phyloP scores from a whole-genome alignment of 2,329 filamentous ascomycete genomes.

The Rhytidhysteron rufulum region DNA sequence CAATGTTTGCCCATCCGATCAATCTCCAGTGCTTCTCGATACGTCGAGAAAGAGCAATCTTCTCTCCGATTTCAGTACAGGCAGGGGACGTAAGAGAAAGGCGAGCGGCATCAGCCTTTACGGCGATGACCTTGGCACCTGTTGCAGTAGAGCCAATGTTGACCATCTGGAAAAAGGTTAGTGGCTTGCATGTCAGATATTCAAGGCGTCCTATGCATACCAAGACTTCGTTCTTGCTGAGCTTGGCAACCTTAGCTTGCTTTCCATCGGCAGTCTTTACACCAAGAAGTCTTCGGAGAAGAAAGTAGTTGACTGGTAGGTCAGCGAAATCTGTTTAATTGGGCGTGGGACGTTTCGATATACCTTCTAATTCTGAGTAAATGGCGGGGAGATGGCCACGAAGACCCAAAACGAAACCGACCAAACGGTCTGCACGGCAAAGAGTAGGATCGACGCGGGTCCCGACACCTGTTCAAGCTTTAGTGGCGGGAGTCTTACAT shows the following conservation, averaged over 20 bases:
- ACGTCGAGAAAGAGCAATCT: conserved; percentile 92
- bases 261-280: conserved; percentile 98
- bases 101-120: conserved; percentile 97
- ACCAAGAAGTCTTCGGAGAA: conserved; percentile 88
- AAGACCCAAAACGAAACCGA: conserved; percentile 94
- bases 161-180: conserved; percentile 62
- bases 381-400: conserved; percentile 92
- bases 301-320: conserved; percentile 74
- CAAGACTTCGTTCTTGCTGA: conserved; percentile 96
- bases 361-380: conserved; percentile 88
- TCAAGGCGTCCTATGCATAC: conserved; percentile 11
- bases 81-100: conserved; percentile 87
- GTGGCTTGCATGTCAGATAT: neutral
- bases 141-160: conserved; percentile 98
- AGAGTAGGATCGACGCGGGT: conserved; percentile 96
- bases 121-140: conserved; percentile 93
- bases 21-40: conserved; percentile 97
- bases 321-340: neutral
- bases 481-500: conserved; percentile 4
- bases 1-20: conserved; percentile 42
- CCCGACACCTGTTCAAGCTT: conserved; percentile 65
- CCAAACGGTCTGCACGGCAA: conserved; percentile 96
- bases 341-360: conserved; percentile 35
- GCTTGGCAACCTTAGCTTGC: conserved; percentile 98
- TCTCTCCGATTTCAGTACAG: conserved; percentile 96